A percentile compares a stretch with the other conserved stretches of the same genome.
phyloP scores from a whole-genome alignment of 208 protist genomes.

The Trypanosoma boissoni region DNA sequence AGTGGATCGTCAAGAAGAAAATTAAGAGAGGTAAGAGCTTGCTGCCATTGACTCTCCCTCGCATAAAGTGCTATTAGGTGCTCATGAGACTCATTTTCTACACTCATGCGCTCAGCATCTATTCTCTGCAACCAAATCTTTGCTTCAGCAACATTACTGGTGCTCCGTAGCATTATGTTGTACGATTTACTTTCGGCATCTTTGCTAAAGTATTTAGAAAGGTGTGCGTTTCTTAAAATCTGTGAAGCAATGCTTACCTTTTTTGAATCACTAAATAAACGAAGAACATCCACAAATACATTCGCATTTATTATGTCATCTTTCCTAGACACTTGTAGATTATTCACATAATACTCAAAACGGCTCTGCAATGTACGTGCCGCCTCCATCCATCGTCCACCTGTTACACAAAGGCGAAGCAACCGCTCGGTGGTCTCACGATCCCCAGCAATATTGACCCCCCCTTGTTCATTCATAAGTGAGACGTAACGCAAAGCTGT shows the following conservation, averaged over 20 bases:
- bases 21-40: conserved; percentile 46
- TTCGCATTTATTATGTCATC: conserved; percentile 3
- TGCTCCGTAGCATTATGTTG: conserved; percentile 21
- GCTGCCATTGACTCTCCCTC: conserved; percentile 50
- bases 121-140: conserved; percentile 17
- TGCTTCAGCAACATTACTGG: conserved; percentile 10
- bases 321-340: neutral
- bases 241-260: conserved; percentile 14
- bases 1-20: conserved; percentile 40
- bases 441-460: conserved; percentile 25
- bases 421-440: conserved; percentile 22
- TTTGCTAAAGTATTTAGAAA: conserved; percentile 22
- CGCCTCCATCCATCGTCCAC: conserved; percentile 55
- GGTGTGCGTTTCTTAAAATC: conserved; percentile 12
- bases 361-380: conserved; percentile 23
- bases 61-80: conserved; percentile 50
- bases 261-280: conserved; percentile 15
- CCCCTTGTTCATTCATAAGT: conserved; percentile 24
- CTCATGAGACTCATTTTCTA: conserved; percentile 65
- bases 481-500: conserved; percentile 33
- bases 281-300: conserved; percentile 18
- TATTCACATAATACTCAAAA: neutral
- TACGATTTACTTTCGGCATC: conserved; percentile 21
- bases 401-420: conserved; percentile 37
- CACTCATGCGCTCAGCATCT: conserved; percentile 9